phyloP scores from a whole-genome alignment of 164 flowering plant genomes.

The Vitis rotundifolia region DNA sequence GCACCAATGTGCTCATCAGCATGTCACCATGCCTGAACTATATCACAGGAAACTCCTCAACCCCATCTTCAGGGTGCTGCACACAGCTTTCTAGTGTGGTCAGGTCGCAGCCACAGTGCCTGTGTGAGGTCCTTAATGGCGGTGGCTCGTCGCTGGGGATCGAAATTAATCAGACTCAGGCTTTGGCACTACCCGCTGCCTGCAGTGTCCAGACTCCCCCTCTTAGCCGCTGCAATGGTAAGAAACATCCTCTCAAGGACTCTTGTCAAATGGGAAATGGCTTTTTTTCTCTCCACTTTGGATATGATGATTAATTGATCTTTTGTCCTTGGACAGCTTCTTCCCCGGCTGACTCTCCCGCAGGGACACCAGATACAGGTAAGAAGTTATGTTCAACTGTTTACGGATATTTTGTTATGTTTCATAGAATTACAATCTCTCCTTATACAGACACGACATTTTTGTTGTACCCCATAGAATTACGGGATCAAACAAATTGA shows the following conservation, averaged over 20 bases:
- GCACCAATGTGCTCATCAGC: constrained; percentile 23
- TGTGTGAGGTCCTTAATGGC: constrained; percentile 28
- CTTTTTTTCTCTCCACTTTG: too few relatives aligned
- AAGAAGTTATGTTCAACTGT: neutral
- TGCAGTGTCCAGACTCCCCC: constrained; percentile 47
- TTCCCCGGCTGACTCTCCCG: constrained; percentile 11
- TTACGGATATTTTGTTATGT: too few relatives aligned
- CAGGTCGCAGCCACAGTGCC: constrained; percentile 30
- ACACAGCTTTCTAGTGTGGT: constrained; percentile 28
- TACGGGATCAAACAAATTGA: too few relatives aligned
- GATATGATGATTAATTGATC: too few relatives aligned
- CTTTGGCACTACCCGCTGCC: constrained; percentile 29
- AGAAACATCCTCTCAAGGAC: neutral
- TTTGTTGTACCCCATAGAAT: too few relatives aligned
- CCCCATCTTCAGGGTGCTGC: constrained; percentile 36
- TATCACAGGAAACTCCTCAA: constrained; percentile 34
- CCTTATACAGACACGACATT: too few relatives aligned
- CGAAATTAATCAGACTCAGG: constrained; percentile 36
- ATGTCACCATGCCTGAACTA: constrained; percentile 38
- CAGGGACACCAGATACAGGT: constrained; percentile 9
- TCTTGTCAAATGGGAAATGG: too few relatives aligned
- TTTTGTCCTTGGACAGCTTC: constrained; percentile 9
- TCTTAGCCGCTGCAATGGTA: constrained; percentile 30
- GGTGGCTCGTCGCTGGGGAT: constrained; percentile 24
- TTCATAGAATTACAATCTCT: too few relatives aligned